A percentile compares a stretch with the other conserved stretches of the same genome.
Conservation (phyloP, 352 stramenopile genomes). For the Phytopythium cucurbitacearum region DNA sequence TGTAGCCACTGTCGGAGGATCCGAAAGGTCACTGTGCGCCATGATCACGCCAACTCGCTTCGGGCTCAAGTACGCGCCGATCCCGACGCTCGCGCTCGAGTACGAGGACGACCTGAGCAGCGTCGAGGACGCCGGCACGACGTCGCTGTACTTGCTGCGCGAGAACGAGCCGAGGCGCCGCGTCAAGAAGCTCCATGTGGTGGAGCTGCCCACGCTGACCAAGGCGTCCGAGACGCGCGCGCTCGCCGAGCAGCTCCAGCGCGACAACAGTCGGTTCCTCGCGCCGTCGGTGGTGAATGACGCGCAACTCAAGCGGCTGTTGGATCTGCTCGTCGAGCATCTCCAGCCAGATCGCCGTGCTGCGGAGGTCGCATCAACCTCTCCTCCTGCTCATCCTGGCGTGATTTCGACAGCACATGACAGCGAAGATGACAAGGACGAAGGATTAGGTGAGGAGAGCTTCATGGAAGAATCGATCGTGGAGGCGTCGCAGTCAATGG, state of each 20-base stretch:
- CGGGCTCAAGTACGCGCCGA: slow-evolving; percentile 77
- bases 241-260: slow-evolving; percentile 51
- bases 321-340: slow-evolving; percentile 61
- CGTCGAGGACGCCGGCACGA: slow-evolving; percentile 26
- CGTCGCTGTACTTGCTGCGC: slow-evolving; percentile 61
- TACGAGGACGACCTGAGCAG: slow-evolving; percentile 61
- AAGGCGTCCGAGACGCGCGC: slow-evolving; percentile 32
- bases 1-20: neutral
- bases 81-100: slow-evolving; percentile 77
- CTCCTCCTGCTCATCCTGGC: neutral
- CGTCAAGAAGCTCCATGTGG: slow-evolving; percentile 64
- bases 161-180: slow-evolving; percentile 9
- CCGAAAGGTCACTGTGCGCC: neutral
- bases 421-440: slow-evolving; percentile 9
- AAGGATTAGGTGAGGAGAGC: slow-evolving; percentile 29
- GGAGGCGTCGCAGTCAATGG: slow-evolving; percentile 29
- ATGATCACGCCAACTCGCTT: slow-evolving; percentile 80
- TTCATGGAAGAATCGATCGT: slow-evolving; percentile 23
- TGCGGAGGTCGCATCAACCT: neutral
- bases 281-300: slow-evolving; percentile 59
- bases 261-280: slow-evolving; percentile 63
- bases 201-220: slow-evolving; percentile 68
- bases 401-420: slow-evolving; percentile 2
- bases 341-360: slow-evolving; percentile 11
- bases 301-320: slow-evolving; percentile 50